A percentile compares a stretch with the other conserved stretches of the same genome.
Evolutionary conservation across 257 asterid species (phyloP).

Genomic region (Fraxinus cuspidata): DNA sequence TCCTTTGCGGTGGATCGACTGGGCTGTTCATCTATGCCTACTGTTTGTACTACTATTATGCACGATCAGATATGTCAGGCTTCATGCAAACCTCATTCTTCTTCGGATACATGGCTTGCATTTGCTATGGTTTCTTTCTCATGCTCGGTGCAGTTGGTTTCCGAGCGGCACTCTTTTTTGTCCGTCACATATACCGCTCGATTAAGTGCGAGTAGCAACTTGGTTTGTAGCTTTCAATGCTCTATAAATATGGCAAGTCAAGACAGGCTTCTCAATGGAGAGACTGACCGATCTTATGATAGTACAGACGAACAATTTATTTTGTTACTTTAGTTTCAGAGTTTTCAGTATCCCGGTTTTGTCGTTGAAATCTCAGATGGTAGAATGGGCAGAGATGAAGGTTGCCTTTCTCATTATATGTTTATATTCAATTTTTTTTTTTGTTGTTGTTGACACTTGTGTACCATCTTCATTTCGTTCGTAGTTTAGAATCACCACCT

Average conservation of each 20-base stretch:
- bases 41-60: constrained; percentile 82
- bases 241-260: not conserved
- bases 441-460: not conserved
- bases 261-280: not conserved
- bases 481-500: not conserved
- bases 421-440: not conserved
- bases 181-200: constrained; percentile 17
- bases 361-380: not conserved
- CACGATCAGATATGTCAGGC: constrained; percentile 69
- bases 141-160: constrained; percentile 57
- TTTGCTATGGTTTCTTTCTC: constrained; percentile 57
- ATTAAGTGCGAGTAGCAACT: constrained; percentile 50
- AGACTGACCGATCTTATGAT: not conserved
- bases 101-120: constrained; percentile 62
- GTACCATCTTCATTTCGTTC: not conserved
- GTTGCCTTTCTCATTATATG: not conserved
- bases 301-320: not conserved
- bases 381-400: not conserved
- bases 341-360: not conserved
- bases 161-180: constrained; percentile 48
- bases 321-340: not conserved
- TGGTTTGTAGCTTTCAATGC: constrained; percentile 7
- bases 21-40: constrained; percentile 83
- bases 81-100: constrained; percentile 95
- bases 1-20: constrained; percentile 91